phyloP scores from a whole-genome alignment of 345 rosid species.

The Syzygium aromaticum region DNA sequence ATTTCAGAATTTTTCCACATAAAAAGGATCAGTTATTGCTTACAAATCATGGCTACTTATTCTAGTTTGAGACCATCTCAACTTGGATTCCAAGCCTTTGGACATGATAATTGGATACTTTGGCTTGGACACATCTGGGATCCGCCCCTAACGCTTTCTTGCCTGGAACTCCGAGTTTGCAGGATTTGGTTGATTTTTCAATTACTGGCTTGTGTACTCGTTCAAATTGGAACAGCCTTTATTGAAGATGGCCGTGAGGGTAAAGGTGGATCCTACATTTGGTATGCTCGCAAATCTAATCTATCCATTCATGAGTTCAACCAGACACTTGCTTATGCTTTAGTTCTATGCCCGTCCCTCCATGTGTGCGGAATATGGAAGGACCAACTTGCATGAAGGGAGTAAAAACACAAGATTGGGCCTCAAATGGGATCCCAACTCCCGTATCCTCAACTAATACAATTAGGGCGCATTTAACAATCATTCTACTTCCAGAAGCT shows the following conservation, averaged over 20 bases:
- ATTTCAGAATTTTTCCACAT: too few relatives aligned
- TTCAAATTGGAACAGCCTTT: conserved; percentile 30
- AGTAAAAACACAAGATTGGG: conserved; percentile 82
- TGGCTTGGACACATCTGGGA: conserved; percentile 58
- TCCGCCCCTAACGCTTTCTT: conserved; percentile 77
- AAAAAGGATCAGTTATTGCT: too few relatives aligned
- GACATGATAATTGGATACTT: conserved; percentile 71
- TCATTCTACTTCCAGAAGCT: too few relatives aligned
- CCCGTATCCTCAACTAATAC: conserved; percentile 98
- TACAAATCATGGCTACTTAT: background rate
- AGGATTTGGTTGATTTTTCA: conserved; percentile 26
- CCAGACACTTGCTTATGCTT: conserved; percentile 94
- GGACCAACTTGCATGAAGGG: conserved; percentile 96
- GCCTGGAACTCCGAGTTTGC: conserved; percentile 39
- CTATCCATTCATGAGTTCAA: conserved; percentile 85
- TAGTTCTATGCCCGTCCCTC: conserved; percentile 95
- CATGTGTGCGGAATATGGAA: conserved; percentile 75
- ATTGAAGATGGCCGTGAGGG: conserved; percentile 72
- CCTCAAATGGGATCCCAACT: conserved; percentile 82
- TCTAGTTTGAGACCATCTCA: conserved; percentile 45
- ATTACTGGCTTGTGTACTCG: conserved; percentile 36
- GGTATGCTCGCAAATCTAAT: conserved; percentile 80
- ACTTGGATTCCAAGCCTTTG: conserved; percentile 71
- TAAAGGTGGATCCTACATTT: conserved; percentile 79
- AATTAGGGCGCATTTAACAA: background rate